Conservation (phyloP, 1,284 basidiomycete species). For the Anthracocystis walkeri region DNA sequence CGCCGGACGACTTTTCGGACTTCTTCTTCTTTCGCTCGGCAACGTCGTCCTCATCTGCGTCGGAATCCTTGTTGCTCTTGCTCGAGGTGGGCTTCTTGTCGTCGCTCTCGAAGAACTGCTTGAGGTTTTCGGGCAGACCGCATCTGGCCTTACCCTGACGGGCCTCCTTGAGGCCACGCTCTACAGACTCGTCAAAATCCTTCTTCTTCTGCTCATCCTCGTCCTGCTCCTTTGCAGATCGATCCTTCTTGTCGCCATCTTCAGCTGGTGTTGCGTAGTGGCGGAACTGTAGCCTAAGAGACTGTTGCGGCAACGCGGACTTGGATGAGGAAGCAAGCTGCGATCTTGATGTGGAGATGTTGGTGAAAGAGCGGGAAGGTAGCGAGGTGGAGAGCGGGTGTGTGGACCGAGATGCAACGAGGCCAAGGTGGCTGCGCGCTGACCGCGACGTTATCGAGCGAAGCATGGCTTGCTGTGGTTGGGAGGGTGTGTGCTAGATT, state of each 20-base stretch:
- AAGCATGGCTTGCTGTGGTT: conserved; percentile 28
- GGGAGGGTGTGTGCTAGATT: background rate
- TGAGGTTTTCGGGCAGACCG: conserved; percentile 57
- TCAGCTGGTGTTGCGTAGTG: conserved; percentile 51
- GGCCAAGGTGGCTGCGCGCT: conserved; percentile 21
- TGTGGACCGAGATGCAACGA: conserved; percentile 23
- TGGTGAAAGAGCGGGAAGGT: conserved; percentile 25
- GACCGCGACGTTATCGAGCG: conserved; percentile 49
- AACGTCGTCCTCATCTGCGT: conserved; percentile 36
- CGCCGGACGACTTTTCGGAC: conserved; percentile 30
- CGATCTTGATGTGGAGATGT: conserved; percentile 29
- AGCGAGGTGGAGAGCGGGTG: conserved; percentile 10
- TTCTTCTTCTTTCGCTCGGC: conserved; percentile 45
- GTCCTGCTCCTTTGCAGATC: conserved; percentile 25
- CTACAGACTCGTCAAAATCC: conserved; percentile 57
- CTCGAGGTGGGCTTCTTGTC: conserved; percentile 29
- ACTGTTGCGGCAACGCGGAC: conserved; percentile 8
- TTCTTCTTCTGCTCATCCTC: conserved; percentile 44
- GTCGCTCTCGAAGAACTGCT: conserved; percentile 59
- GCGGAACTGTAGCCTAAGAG: conserved; percentile 19
- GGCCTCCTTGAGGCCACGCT: conserved; percentile 60
- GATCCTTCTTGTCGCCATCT: conserved; percentile 39
- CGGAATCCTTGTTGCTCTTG: conserved; percentile 39
- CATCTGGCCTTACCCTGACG: conserved; percentile 50
- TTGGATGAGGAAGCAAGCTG: conserved; percentile 18